Evolutionary conservation across 306 rosid species (phyloP), one percentile per base, ranked within the genome.

Genomic region (Boehmeria nivea): DNA sequence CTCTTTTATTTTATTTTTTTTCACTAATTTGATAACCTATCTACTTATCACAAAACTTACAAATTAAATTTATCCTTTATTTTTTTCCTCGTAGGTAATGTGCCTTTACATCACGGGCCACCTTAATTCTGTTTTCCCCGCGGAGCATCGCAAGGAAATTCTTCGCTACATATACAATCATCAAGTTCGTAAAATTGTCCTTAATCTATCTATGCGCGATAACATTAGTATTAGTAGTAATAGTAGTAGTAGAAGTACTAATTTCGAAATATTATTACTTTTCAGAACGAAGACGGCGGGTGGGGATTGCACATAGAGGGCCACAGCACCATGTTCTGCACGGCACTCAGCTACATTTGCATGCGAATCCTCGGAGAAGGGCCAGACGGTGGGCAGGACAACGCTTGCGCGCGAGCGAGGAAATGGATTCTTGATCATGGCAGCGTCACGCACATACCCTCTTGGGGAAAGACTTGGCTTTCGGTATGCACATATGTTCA

Each of bases 281-380:
- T 0, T 48, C 31, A 85, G 93, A 87, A 87, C 44, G 75, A 87
- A 71, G 95, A 87, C 62, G 95, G 95, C 43, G 95, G 95, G 1
- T 87, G 89, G 94, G 95, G 95, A 12, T 24, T 87, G 2, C 89
- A 87, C 57, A 68, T 87, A 14, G 85, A 81, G 62, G 95, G 95
- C 9, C 89, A 83, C 0, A 87, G 94, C 70, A 79, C 71, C 59
- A 87, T 81, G 95, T 87, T 87, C 18, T 51, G 89, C 59, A 83
- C 89, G 1, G 64, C 65, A 17, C 68, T 87, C 3, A 87, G 60
- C 63, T 87, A 87, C 25, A 76, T 87, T 57, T 83, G 88, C 10
- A 72, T 83, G 86, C 54, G 95, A 1, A 59, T 87, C 1, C 86
- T 87, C 11, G 93, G 88, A 3, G 53, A 47, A 47, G 26, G 26